Conservation (phyloP, 2,329 filamentous ascomycete genomes). For the Arthrobotrys sinensis region DNA sequence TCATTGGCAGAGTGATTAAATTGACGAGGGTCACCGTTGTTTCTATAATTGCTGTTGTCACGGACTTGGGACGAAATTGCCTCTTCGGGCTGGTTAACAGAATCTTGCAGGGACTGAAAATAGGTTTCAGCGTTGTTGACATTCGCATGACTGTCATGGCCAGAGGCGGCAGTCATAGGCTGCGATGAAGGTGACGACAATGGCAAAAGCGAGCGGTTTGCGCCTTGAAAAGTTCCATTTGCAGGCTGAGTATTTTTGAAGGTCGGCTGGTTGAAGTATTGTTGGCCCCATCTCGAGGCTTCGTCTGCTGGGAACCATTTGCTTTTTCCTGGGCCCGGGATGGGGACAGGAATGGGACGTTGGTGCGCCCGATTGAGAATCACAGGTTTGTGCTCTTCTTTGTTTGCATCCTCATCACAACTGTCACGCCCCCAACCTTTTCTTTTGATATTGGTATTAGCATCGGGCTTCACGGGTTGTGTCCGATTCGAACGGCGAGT, state of each 20-base stretch:
- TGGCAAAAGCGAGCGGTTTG: conserved; percentile 26
- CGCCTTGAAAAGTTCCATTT: conserved; percentile 22
- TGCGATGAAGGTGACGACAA: conserved; percentile 26
- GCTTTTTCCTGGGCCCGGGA: conserved; percentile 58
- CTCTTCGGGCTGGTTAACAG: conserved; percentile 32
- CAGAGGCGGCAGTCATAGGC: conserved; percentile 9
- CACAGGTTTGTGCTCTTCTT: conserved; percentile 38
- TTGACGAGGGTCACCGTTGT: conserved; percentile 56
- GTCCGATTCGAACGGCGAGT: conserved; percentile 63
- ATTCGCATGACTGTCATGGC: conserved; percentile 31
- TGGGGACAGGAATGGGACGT: conserved; percentile 42
- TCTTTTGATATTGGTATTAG: conserved; percentile 27
- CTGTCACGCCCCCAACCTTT: conserved; percentile 60
- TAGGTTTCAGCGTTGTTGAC: conserved; percentile 25
- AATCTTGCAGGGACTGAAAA: conserved; percentile 32
- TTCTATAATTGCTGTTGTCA: conserved; percentile 33
- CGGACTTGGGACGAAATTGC: conserved; percentile 53
- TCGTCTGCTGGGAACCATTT: conserved; percentile 56
- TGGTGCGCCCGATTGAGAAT: conserved; percentile 53
- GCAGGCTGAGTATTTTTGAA: conserved; percentile 19
- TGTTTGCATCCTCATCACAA: conserved; percentile 45
- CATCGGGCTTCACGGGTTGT: conserved; percentile 51
- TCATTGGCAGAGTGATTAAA: conserved; percentile 58
- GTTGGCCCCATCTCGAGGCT: conserved; percentile 39
- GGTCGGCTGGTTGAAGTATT: conserved; percentile 11